Percentiles rank a stretch among this genome's conserved stretches.
Evolutionary conservation across 176 grass and related monocot species (phyloP).

Genomic region (Musa troglodytarum): DNA sequence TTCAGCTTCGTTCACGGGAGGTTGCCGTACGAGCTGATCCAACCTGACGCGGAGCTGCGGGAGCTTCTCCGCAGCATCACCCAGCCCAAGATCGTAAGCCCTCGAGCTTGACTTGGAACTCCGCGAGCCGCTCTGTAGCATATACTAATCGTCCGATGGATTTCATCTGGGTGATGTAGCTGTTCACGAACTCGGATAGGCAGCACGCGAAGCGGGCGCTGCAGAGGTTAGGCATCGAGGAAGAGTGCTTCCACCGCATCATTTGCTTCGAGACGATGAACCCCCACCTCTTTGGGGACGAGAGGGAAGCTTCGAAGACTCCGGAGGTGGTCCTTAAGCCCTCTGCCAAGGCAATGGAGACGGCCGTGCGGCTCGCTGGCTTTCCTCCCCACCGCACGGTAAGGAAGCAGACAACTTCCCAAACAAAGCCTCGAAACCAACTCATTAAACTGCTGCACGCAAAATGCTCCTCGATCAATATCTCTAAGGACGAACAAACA

Average conservation of each 20-base stretch:
- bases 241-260: slow-evolving; percentile 49
- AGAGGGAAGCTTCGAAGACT: neutral
- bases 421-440: too few relatives aligned
- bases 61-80: slow-evolving; percentile 46
- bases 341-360: slow-evolving; percentile 44
- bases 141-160: neutral
- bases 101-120: too few relatives aligned
- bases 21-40: slow-evolving; percentile 63
- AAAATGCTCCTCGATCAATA: too few relatives aligned
- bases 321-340: slow-evolving; percentile 51
- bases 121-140: too few relatives aligned
- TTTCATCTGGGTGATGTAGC: slow-evolving; percentile 17
- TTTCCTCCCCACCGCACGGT: slow-evolving; percentile 49
- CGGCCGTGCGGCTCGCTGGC: slow-evolving; percentile 38
- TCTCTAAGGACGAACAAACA: too few relatives aligned
- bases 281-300: slow-evolving; percentile 50
- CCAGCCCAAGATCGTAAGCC: slow-evolving; percentile 69
- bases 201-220: slow-evolving; percentile 48
- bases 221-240: slow-evolving; percentile 51
- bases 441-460: too few relatives aligned
- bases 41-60: slow-evolving; percentile 40
- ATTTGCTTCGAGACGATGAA: slow-evolving; percentile 99
- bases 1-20: slow-evolving; percentile 77
- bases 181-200: slow-evolving; percentile 94
- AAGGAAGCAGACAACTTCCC: too few relatives aligned